These are phyloP conservation scores for Aspergillus alliaceus DNA, from an alignment of 2,329 filamentous ascomycete genomes.

Conservation along the genomic window DNA sequence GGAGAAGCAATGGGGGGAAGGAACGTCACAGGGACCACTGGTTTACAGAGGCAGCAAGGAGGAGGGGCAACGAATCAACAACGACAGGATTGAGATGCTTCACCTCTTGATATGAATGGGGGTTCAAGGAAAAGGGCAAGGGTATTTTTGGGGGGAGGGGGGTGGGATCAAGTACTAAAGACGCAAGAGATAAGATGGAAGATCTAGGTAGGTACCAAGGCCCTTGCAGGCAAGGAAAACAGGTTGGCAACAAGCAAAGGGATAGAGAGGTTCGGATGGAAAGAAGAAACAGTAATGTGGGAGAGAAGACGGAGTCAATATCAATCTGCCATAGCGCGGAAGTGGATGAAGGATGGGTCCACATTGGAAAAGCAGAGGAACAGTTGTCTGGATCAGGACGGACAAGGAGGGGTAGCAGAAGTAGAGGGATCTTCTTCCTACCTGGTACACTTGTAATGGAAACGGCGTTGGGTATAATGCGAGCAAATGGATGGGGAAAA, in stretches of 20 bases:
- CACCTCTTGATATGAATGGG: background rate
- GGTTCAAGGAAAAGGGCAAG: background rate
- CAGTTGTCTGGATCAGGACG: constrained; percentile 16
- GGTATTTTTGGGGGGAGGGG: background rate
- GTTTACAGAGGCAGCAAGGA: constrained; percentile 9
- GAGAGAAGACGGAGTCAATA: constrained; percentile 7
- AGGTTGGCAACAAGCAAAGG: background rate
- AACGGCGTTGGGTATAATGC: constrained; percentile 1
- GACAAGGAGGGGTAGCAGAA: constrained; percentile 13
- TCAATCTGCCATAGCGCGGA: constrained; percentile 8
- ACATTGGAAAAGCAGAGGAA: constrained; percentile 4
- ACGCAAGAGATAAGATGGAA: background rate
- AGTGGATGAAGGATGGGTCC: constrained; percentile 9
- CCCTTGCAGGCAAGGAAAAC: background rate
- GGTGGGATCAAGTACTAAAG: background rate
- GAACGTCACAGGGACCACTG: background rate
- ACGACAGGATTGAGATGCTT: background rate
- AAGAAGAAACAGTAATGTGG: background rate
- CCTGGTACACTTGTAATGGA: constrained; percentile 1
- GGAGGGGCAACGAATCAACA: background rate
- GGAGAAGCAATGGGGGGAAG: constrained; percentile 4
- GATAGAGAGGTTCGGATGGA: constrained; percentile 1
- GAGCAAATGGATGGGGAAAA: background rate
- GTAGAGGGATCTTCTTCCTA: constrained; percentile 4
- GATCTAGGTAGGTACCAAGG: background rate